These are phyloP conservation scores for Mortierella sp. DNA, from an alignment of 371 early-diverging fungal genomes.

Conservation along the genomic window DNA sequence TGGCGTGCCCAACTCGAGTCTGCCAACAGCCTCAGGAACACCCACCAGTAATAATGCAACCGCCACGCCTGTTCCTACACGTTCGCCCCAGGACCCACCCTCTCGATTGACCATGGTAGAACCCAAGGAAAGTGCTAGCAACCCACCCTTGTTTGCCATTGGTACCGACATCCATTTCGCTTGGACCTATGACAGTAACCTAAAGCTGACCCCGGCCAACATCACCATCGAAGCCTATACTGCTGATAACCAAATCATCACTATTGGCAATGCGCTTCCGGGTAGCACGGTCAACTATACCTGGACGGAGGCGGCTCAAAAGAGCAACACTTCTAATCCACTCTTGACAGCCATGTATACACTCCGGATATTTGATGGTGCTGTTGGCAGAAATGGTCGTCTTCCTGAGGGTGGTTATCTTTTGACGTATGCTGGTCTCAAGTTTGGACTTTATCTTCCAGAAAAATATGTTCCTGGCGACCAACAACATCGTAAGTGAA, in stretches of 20 bases:
- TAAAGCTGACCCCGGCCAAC: slow-evolving; percentile 20
- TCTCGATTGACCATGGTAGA: slow-evolving; percentile 19
- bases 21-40: too few species aligned
- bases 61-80: slow-evolving; percentile 7
- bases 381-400: slow-evolving; percentile 20
- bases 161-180: slow-evolving; percentile 34
- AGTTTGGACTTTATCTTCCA: slow-evolving; percentile 35
- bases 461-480: slow-evolving; percentile 13
- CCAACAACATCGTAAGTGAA: slow-evolving; percentile 19
- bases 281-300: slow-evolving; percentile 31
- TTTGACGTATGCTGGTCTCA: slow-evolving; percentile 17
- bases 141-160: slow-evolving; percentile 36
- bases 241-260: slow-evolving; percentile 13
- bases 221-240: slow-evolving; percentile 38
- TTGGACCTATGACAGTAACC: slow-evolving; percentile 30
- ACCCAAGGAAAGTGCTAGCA: slow-evolving; percentile 12
- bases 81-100: slow-evolving; percentile 16
- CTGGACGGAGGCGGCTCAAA: slow-evolving; percentile 33
- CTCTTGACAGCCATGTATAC: slow-evolving; percentile 29
- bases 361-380: slow-evolving; percentile 45
- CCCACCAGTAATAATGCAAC: slow-evolving; percentile 1
- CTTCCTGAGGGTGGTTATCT: slow-evolving; percentile 31
- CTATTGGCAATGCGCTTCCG: slow-evolving; percentile 31
- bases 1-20: too few species aligned
- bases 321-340: slow-evolving; percentile 19